Evolutionary conservation across 2,329 filamentous ascomycete genomes (phyloP).

Genomic region (Sporothrix pseudoabietina): DNA sequence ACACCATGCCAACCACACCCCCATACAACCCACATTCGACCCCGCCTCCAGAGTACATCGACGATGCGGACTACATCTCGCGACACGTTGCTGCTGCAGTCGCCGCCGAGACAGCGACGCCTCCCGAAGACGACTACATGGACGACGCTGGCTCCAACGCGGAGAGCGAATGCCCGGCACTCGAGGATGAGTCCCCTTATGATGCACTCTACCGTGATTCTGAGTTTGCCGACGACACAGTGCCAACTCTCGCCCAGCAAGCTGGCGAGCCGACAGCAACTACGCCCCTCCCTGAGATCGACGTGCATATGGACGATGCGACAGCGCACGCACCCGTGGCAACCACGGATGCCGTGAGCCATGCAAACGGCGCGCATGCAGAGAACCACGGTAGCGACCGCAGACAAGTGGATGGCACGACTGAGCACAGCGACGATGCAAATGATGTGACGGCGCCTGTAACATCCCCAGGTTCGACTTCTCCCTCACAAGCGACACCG

Average conservation of each 20-base stretch:
- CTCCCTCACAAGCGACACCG: background rate
- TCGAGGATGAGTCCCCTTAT: constrained; percentile 5
- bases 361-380: background rate
- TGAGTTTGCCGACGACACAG: constrained; percentile 11
- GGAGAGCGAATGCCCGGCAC: constrained; percentile 23
- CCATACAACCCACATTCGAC: constrained; percentile 12
- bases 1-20: constrained; percentile 26
- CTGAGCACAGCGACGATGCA: background rate
- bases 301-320: background rate
- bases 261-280: background rate
- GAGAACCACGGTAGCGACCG: background rate
- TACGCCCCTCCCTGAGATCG: background rate
- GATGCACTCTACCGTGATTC: constrained; percentile 20
- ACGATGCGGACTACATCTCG: constrained; percentile 9
- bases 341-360: background rate
- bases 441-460: background rate
- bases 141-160: constrained; percentile 21
- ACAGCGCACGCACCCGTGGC: background rate
- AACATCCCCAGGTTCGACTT: background rate
- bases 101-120: background rate
- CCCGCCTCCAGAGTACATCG: constrained; percentile 12
- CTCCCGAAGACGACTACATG: constrained; percentile 11
- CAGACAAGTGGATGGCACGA: background rate
- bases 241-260: background rate
- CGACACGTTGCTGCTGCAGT: constrained; percentile 2